Conservation (phyloP, 805 yeast species). For the Candida awuae region DNA sequence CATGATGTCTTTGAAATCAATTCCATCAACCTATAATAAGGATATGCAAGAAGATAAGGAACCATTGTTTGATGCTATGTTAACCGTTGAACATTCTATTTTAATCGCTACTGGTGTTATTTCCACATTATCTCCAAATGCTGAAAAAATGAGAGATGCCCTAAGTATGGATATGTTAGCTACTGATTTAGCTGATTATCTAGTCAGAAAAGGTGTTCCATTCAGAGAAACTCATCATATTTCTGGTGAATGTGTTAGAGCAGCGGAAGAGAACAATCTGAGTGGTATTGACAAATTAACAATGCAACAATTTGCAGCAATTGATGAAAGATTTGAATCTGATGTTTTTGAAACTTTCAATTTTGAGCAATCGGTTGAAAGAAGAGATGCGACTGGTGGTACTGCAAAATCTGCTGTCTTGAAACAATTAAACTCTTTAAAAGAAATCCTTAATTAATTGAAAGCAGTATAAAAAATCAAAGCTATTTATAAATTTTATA, state of each 20-base stretch:
- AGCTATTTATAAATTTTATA: not conserved
- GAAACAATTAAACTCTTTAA: constrained; percentile 50
- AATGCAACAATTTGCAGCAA: constrained; percentile 66
- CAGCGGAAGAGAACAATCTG: constrained; percentile 70
- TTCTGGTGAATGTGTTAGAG: constrained; percentile 93
- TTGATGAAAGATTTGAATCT: constrained; percentile 70
- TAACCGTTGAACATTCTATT: constrained; percentile 89
- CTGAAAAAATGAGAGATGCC: constrained; percentile 73
- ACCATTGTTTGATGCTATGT: constrained; percentile 87
- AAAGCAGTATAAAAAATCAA: not conserved
- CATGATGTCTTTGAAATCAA: constrained; percentile 92
- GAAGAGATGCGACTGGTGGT: constrained; percentile 95
- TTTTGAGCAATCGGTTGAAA: constrained; percentile 91
- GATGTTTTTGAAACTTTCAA: constrained; percentile 84
- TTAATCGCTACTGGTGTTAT: constrained; percentile 94
- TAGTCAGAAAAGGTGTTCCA: constrained; percentile 97
- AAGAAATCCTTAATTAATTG: not conserved
- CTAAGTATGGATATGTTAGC: constrained; percentile 99
- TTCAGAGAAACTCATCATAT: constrained; percentile 99
- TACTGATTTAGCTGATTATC: constrained; percentile 94
- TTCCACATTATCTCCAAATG: constrained; percentile 71
- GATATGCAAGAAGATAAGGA: constrained; percentile 99
- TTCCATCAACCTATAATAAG: constrained; percentile 95
- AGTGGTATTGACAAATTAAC: constrained; percentile 82
- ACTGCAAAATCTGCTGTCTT: constrained; percentile 88